phyloP scores from a whole-genome alignment of 805 yeast species.

The Candida golubevii region DNA sequence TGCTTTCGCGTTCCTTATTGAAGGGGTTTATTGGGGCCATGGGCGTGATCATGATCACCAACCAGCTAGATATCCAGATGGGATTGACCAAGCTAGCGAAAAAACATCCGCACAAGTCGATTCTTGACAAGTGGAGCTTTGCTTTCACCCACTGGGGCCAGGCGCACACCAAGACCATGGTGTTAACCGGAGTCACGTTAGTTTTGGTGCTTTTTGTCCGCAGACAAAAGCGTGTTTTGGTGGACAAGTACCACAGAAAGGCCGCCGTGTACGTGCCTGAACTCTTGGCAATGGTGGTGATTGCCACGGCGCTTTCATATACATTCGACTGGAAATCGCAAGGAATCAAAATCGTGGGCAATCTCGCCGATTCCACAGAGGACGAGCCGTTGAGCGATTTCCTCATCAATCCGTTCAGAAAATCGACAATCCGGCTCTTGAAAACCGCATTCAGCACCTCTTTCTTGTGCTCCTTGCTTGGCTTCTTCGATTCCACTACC shows the following conservation, averaged over 20 bases:
- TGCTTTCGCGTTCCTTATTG: constrained; percentile 68
- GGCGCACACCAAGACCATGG: constrained; percentile 10
- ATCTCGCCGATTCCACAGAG: constrained; percentile 13
- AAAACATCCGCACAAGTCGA: constrained; percentile 20
- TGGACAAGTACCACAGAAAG: constrained; percentile 14
- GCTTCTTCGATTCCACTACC: constrained; percentile 34
- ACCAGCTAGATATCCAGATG: constrained; percentile 46
- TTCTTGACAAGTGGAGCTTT: constrained; percentile 13
- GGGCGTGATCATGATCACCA: constrained; percentile 74
- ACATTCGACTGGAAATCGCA: constrained; percentile 20
- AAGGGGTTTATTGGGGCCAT: constrained; percentile 85
- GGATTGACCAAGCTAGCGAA: constrained; percentile 22
- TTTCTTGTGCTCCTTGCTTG: constrained; percentile 30
- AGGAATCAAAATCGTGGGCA: constrained; percentile 31
- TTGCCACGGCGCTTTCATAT: constrained; percentile 26
- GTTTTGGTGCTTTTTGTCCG: constrained; percentile 21
- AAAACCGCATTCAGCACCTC: constrained; percentile 26
- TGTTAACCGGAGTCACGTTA: constrained; percentile 21
- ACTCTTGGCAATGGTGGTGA: constrained; percentile 27
- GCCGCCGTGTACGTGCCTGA: constrained; percentile 30
- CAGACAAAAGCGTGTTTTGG: constrained; percentile 15
- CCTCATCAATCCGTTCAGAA: constrained; percentile 22
- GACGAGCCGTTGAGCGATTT: neutral
- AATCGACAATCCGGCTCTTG: constrained; percentile 18
- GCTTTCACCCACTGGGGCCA: constrained; percentile 3